Evolutionary conservation across 2,329 filamentous ascomycete genomes (phyloP).

Genomic region (Nemania sp.): DNA sequence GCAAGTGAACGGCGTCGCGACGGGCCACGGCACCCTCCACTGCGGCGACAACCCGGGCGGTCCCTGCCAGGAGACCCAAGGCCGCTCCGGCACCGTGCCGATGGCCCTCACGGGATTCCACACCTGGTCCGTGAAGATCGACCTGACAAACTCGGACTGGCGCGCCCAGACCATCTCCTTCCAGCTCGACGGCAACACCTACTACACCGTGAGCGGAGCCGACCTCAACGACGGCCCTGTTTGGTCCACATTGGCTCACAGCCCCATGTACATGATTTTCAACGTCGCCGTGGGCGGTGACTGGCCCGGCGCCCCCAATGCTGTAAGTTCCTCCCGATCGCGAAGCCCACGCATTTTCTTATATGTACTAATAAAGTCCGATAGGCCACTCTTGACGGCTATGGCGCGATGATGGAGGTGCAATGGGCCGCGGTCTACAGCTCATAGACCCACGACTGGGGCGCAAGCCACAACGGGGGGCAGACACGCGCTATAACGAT

Average conservation of each 20-base stretch:
- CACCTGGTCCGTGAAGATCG: conserved; percentile 63
- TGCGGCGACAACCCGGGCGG: conserved; percentile 61
- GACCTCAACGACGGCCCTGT: conserved; percentile 58
- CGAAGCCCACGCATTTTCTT: not conserved
- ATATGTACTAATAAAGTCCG: conserved; percentile 34
- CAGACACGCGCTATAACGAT: conserved; percentile 1
- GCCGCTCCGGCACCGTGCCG: conserved; percentile 52
- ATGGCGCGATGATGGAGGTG: conserved; percentile 52
- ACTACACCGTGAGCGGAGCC: conserved; percentile 58
- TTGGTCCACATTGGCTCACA: conserved; percentile 65
- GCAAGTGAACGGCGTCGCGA: conserved; percentile 62
- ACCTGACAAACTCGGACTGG: conserved; percentile 61
- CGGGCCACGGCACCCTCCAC: conserved; percentile 64
- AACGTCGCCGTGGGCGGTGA: conserved; percentile 68
- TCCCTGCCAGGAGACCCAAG: conserved; percentile 64
- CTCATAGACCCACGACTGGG: conserved; percentile 40
- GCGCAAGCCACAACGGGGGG: not conserved
- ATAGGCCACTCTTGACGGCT: conserved; percentile 47
- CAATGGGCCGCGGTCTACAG: conserved; percentile 50
- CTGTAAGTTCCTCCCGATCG: conserved; percentile 40
- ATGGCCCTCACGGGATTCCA: conserved; percentile 60
- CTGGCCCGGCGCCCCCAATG: conserved; percentile 55
- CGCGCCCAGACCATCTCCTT: conserved; percentile 63
- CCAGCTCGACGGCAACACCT: conserved; percentile 60
- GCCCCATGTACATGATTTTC: conserved; percentile 62